Evolutionary conservation across 805 yeast species (phyloP).

Genomic region (Tetrapisispora iriomotensis): DNA sequence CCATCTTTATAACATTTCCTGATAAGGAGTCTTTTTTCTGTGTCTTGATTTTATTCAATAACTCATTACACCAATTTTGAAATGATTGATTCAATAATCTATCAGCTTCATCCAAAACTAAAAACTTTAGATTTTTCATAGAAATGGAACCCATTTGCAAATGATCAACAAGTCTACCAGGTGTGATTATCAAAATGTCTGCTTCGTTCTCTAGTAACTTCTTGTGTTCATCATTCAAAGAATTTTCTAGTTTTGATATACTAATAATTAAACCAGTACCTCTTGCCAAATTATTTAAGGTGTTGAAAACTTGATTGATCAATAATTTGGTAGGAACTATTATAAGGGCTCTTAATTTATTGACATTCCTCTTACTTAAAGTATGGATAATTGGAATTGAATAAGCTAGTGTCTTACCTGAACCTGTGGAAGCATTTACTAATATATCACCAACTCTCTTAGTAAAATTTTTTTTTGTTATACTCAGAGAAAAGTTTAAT

Average conservation of each 20-base stretch:
- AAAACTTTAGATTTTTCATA: slow-evolving; percentile 45
- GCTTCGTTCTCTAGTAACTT: slow-evolving; percentile 42
- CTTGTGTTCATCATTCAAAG: slow-evolving; percentile 52
- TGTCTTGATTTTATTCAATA: slow-evolving; percentile 33
- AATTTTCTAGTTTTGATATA: slow-evolving; percentile 50
- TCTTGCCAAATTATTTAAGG: slow-evolving; percentile 46
- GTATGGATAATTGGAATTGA: slow-evolving; percentile 72
- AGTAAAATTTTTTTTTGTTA: slow-evolving; percentile 34
- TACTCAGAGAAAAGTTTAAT: slow-evolving; percentile 15
- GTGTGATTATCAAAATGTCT: slow-evolving; percentile 62
- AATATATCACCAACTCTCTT: slow-evolving; percentile 62
- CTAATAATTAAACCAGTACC: slow-evolving; percentile 51
- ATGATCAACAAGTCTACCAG: slow-evolving; percentile 80
- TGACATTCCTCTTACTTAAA: slow-evolving; percentile 53
- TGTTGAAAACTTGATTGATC: slow-evolving; percentile 67
- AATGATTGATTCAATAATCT: slow-evolving; percentile 75
- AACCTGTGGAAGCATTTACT: slow-evolving; percentile 92
- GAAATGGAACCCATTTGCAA: slow-evolving; percentile 34
- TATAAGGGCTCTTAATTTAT: slow-evolving; percentile 63
- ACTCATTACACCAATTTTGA: slow-evolving; percentile 77
- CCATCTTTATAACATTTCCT: slow-evolving; percentile 47
- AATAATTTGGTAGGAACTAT: slow-evolving; percentile 87
- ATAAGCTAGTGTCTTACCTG: slow-evolving; percentile 91
- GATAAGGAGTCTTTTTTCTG: slow-evolving; percentile 27
- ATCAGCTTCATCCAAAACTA: slow-evolving; percentile 78